Conservation (phyloP, 2,329 filamentous ascomycete species). For the Colletotrichum kahawae region DNA sequence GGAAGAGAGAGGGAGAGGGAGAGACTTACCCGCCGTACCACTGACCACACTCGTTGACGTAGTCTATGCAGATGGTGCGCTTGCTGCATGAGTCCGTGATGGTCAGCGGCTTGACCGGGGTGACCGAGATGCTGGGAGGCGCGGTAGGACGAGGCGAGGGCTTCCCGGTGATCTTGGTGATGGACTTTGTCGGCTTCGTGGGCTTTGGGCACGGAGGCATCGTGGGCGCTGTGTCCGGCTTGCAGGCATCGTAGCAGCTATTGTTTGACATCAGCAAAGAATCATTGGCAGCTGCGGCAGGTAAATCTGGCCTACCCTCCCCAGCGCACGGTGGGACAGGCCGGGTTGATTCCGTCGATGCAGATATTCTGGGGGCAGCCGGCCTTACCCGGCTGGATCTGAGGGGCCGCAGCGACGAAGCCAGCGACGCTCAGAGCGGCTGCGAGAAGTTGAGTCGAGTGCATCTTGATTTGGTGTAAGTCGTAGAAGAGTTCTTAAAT, state of each 20-base stretch:
- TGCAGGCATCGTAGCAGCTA: conserved; percentile 36
- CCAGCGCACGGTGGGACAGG: conserved; percentile 27
- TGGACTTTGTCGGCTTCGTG: not conserved
- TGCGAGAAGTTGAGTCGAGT: not conserved
- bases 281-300: not conserved
- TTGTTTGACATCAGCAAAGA: not conserved
- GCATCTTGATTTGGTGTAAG: not conserved
- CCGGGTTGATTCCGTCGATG: conserved; percentile 28
- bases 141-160: not conserved
- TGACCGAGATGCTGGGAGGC: not conserved
- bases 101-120: not conserved
- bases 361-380: conserved; percentile 27
- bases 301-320: conserved; percentile 28
- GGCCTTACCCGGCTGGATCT: not conserved
- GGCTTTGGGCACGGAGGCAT: conserved; percentile 15
- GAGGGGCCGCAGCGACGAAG: conserved; percentile 7
- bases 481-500: too few species aligned
- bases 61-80: conserved; percentile 26
- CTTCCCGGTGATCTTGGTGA: not conserved
- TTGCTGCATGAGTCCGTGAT: conserved; percentile 25
- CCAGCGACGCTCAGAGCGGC: not conserved
- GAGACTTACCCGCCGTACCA: conserved; percentile 27
- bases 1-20: not conserved
- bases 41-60: conserved; percentile 22
- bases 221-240: conserved; percentile 4